Evolutionary conservation across 345 rosid genomes (phyloP), one percentile per base, ranked within the genome.

Genomic region (Eucalyptus virginea): DNA sequence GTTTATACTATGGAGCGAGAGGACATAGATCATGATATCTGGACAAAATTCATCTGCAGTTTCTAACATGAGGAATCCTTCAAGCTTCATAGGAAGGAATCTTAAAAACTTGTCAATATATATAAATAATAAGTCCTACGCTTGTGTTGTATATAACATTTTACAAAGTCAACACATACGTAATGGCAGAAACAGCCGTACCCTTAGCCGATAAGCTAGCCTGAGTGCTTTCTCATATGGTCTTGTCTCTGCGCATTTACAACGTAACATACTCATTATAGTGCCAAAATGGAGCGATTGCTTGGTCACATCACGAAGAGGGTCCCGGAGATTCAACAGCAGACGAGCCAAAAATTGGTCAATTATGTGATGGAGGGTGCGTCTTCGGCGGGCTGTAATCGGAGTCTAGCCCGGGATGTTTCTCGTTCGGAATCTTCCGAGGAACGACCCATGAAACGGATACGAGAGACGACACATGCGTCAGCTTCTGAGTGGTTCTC

Each of bases 331-430:
- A 21, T 77, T 77, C 30, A 12, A 77, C 85, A 40, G 42, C 47
- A 21, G 24, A 77, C 47, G 15, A 77, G 14, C 85, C 85, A 77
- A 40, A 72, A 77, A 60, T 72, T 40, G 49, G 50, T 88, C 87
- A 88, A 37, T 90, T 90, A 85, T 90, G 91, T 56, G 89, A 45
- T 26, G 91, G 91, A 60, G 91, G 91, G 86, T 90, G 91, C 34
- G 91, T 90, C 42, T 50, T 90, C n/a, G 91, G 91, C 45, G 83
- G 91, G 47, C 87, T 81, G 87, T 90, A 90, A 51, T 90, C 91
- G 19, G 87, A 87, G 49, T 83, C 77, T 16, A 90, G 65, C 42
- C 40, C 89, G 6, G 83, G 89, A 49, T 80, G 48, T 85, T 28
- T 60, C 47, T 62, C 87, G 5, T 62, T 87, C 21, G 89, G 89